These are phyloP conservation scores for Stemphylium lycopersici DNA, from an alignment of 2,329 filamentous ascomycete species.

Conservation along the genomic window DNA sequence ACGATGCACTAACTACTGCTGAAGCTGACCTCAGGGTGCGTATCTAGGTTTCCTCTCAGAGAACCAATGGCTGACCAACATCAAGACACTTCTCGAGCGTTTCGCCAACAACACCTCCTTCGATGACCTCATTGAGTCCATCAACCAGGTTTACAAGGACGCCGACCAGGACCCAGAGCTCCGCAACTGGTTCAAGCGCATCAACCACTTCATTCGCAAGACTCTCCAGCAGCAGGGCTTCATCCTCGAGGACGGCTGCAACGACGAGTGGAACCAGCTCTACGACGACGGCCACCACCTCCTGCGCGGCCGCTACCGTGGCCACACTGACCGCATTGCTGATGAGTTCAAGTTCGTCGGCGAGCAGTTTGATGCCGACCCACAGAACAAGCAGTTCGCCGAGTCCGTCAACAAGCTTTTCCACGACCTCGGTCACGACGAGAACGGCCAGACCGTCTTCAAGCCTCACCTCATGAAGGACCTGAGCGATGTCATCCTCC, in stretches of 20 bases:
- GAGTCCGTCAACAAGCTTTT: constrained; percentile 82
- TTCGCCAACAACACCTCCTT: constrained; percentile 94
- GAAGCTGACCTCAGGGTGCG: constrained; percentile 79
- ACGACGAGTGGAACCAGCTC: constrained; percentile 79
- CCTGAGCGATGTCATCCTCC: constrained; percentile 83
- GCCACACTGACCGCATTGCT: constrained; percentile 82
- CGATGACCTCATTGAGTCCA: constrained; percentile 82
- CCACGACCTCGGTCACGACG: constrained; percentile 84
- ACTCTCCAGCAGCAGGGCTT: constrained; percentile 89
- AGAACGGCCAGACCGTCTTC: constrained; percentile 82
- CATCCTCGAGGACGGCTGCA: constrained; percentile 81
- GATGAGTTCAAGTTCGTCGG: constrained; percentile 91
- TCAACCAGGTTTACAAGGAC: constrained; percentile 84
- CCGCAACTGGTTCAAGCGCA: constrained; percentile 82
- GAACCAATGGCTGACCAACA: constrained; percentile 57
- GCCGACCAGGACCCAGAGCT: constrained; percentile 87
- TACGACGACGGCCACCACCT: constrained; percentile 87
- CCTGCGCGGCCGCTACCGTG: constrained; percentile 84
- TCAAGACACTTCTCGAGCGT: constrained; percentile 83
- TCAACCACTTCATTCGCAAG: constrained; percentile 79
- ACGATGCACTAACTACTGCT: constrained; percentile 69
- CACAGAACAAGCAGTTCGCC: constrained; percentile 82
- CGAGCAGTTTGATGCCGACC: constrained; percentile 87
- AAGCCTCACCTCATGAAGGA: constrained; percentile 95
- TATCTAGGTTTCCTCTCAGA: constrained; percentile 48